Evolutionary conservation across 2,329 filamentous ascomycete species (phyloP), one percentile per base, ranked within the genome.

Genomic region (Chaetothyriales sp.): DNA sequence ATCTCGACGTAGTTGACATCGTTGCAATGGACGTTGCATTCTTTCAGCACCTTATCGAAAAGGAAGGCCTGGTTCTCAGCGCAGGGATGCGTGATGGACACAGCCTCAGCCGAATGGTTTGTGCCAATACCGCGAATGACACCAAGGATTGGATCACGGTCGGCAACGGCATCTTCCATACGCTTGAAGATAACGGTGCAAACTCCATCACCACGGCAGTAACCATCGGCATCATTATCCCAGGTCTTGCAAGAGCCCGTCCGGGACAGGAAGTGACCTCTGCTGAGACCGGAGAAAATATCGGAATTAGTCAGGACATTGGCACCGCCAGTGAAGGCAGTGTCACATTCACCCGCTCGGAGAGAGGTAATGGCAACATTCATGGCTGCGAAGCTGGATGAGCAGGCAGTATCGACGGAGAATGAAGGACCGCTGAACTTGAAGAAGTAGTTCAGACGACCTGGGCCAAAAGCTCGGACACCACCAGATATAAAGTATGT

Each of bases 251-350:
- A 89, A 56, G 80, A 77, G 6, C 85, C 84, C 49, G 78, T 85
- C 69, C 83, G 83, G 28, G 84, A 86, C 58, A 90, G 70, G 69
- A 90, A 89, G 61, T 87, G 83, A 10, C 84, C 86, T 59, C 84
- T 80, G 63, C 81, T 84, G 6, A 90, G 72, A 59, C 83, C 85
- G 9, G 83, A 76, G 68, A 86, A 87, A 70, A 85, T 86, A 65
- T 89, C 85, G 0, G 86, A 84, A 68, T 88, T 89, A 49, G 85
- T 89, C 67, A 89, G 73, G 54, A 88, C 81, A 48, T 86, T 88
- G 18, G 86, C 71, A 56, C 87, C 87, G 53, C 87, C 87, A 2
- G 86, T 83, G 28, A 89, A 80, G 1, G 86, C 87, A 8, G 84
- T 89, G 62, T 92, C 86, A 56, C 83, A 87, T 58, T 92, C 86